Base-by-base conservation (phyloP, 192 early-diverging fungal species). In the Lunasporangiospora selenospora region DNA sequence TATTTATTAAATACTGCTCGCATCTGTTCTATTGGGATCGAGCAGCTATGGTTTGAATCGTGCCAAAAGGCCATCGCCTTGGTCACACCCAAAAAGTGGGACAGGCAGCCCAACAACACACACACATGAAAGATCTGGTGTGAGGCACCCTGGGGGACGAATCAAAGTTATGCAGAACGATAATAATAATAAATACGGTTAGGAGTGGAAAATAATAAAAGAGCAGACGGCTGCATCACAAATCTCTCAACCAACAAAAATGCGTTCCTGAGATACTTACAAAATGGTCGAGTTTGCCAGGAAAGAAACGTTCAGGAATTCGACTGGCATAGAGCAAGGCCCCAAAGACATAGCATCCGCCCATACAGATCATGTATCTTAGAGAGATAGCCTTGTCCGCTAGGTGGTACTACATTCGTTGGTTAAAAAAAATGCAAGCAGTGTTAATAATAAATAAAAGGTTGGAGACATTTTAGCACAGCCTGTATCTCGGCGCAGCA, bases 101-200 rank as follows among this genome's bases (percentile, higher is more conserved):
- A 55, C 6, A 80, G 19, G 24, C 92, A 88, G 10, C 92, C 96
- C 7, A 81, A 48, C 9, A 96, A 80, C 3, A 95, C 93, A 51
- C 89, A 86, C 4, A 92, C 26, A 54, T 98, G 95, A 62, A 93
- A 96, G 38, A 98, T 94, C 79, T 98, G 95, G 65, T 95, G 95
- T 33, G 90, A 93, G 2, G 91, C 77, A 37, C 80, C 75, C 84
- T 88, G 57, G 6, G n/a, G n/a, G n/a, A n/a, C n/a, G n/a, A n/a
- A n/a, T n/a, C n/a, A n/a, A n/a, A n/a, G n/a, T n/a, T n/a, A n/a
- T n/a, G n/a, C n/a, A n/a, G n/a, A 18, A 48, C 31, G 57, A 18
- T 37, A 32, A 65, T 31, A 42, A 44, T n/a, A 39, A 32, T 16
- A 46, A 44, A 45, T 26, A 18, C 16, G 13, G 9, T 6, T 12